phyloP scores from a whole-genome alignment of 2,329 filamentous ascomycete genomes.

The Ilyonectria sp. region DNA sequence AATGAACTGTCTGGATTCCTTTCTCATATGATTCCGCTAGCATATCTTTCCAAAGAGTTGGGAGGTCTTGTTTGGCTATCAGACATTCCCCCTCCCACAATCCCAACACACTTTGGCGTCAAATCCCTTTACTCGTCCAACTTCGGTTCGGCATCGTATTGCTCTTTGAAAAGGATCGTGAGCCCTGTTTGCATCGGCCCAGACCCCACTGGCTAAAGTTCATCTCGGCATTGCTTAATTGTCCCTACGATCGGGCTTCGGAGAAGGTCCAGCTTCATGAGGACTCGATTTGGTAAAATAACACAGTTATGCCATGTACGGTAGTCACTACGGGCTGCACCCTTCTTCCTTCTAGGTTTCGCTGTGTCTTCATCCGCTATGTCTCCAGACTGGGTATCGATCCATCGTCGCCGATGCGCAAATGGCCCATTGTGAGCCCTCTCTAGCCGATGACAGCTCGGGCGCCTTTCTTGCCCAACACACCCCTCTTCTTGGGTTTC shows the following conservation, averaged over 20 bases:
- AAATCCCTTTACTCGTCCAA: too few species aligned
- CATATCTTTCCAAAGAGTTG: too few species aligned
- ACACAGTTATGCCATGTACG: too few species aligned
- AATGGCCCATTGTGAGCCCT: slow-evolving; percentile 37
- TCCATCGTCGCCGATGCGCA: slow-evolving; percentile 32
- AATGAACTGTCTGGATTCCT: too few species aligned
- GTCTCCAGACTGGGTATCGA: slow-evolving; percentile 1
- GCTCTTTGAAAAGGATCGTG: slow-evolving; percentile 16
- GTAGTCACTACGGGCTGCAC: background rate
- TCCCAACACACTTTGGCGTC: too few species aligned
- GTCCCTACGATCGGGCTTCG: too few species aligned
- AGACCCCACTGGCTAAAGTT: slow-evolving; percentile 27
- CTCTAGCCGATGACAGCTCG: slow-evolving; percentile 72
- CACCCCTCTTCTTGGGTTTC: background rate
- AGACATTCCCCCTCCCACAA: too few species aligned
- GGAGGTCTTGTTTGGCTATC: too few species aligned
- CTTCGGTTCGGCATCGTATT: slow-evolving; percentile 8
- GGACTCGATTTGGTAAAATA: too few species aligned
- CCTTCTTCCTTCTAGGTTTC: background rate
- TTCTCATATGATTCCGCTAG: too few species aligned
- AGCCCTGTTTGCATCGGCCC: slow-evolving; percentile 31
- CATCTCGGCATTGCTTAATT: slow-evolving; percentile 17
- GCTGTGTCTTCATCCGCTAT: background rate
- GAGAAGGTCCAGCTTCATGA: too few species aligned
- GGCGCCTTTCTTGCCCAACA: too few species aligned